Base-by-base conservation (phyloP, 129 eudicot genomes). In the Smallanthus sonchifolius region DNA sequence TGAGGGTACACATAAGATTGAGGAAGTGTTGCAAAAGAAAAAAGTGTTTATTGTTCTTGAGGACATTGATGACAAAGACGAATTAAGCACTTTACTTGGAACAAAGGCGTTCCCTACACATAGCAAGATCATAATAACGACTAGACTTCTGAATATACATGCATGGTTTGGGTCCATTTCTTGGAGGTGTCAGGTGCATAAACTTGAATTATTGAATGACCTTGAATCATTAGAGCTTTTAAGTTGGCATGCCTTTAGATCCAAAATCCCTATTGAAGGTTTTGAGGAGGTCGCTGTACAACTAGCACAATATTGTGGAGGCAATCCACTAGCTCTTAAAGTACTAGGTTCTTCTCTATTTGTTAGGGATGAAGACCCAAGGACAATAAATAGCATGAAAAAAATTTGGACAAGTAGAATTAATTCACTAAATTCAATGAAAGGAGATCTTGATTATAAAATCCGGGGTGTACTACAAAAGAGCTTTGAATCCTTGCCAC, bases 341-440 rank as follows among this genome's bases (percentile, higher is more conserved):
- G 63, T 69, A n/a, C n/a, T 69, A n/a, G 74, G 74, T 69, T 69
- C 63, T 10, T 69, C 74, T 9, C 9, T 69, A 16, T 49, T 15
- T 48, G 63, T 69, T 48, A 10, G 47, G 9, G 35, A 4, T 34
- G 44, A 69, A n/a, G 63, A 69, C 34, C 62, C 47, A 0, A 0
- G 4, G 0, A 35, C 7, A 32, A 70, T 20, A 51, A 35, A 35
- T 9, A 34, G 2, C 47, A 70, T 15, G 35, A 9, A n/a, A 10
- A 32, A 10, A 35, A 9, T 49, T 49, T 70, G 74, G 75, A n/a
- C 3, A 49, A 49, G 63, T 49, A 69, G 47, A 69, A 7, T 35
- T 4, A 48, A 16, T 8, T 69, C 74, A 48, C n/a, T 69, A 16
- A 69, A 36, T 4, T 34, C 63, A 8, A 49, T 51, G 3, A 49